Percentiles rank a stretch among this genome's conserved stretches.
phyloP scores from a whole-genome alignment of 768 basidiomycete species.

The Tricholoma terreum region DNA sequence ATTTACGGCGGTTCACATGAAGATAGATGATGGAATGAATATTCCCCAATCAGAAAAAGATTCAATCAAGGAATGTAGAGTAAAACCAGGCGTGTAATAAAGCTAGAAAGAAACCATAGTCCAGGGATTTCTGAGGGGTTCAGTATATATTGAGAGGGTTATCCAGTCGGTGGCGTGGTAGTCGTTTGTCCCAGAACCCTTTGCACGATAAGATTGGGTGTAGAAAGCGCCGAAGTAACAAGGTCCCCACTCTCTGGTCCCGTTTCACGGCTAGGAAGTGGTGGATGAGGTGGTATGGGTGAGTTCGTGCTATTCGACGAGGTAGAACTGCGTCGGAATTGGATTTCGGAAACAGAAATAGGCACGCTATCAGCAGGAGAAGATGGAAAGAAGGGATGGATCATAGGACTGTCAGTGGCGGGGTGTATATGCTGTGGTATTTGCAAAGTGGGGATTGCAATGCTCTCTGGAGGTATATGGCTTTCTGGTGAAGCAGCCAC shows the following conservation, averaged over 20 bases:
- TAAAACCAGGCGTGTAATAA: neutral
- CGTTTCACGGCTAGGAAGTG: slow-evolving; percentile 26
- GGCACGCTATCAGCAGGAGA: slow-evolving; percentile 60
- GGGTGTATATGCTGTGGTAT: slow-evolving; percentile 47
- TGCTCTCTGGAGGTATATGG: slow-evolving; percentile 5
- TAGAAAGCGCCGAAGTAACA: slow-evolving; percentile 11
- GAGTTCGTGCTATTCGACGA: slow-evolving; percentile 23
- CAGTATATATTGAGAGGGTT: neutral
- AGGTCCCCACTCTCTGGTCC: neutral
- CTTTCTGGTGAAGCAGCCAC: slow-evolving; percentile 38
- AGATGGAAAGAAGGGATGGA: slow-evolving; percentile 30
- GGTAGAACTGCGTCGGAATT: slow-evolving; percentile 44
- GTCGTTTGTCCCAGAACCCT: slow-evolving; percentile 29
- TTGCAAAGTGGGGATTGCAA: slow-evolving; percentile 29
- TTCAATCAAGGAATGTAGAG: neutral
- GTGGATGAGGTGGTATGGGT: slow-evolving; percentile 41
- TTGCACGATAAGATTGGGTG: slow-evolving; percentile 20
- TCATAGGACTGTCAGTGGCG: slow-evolving; percentile 29
- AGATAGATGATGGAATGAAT: too few species aligned
- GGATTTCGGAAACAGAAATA: slow-evolving; percentile 51
- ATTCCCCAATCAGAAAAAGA: too few species aligned
- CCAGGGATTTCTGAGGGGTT: neutral
- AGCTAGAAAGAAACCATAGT: neutral
- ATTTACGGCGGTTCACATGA: too few species aligned
- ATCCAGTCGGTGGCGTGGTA: neutral